Evolutionary conservation across 192 early-diverging fungal genomes (phyloP).

Genomic region (Lobosporangium transversale): DNA sequence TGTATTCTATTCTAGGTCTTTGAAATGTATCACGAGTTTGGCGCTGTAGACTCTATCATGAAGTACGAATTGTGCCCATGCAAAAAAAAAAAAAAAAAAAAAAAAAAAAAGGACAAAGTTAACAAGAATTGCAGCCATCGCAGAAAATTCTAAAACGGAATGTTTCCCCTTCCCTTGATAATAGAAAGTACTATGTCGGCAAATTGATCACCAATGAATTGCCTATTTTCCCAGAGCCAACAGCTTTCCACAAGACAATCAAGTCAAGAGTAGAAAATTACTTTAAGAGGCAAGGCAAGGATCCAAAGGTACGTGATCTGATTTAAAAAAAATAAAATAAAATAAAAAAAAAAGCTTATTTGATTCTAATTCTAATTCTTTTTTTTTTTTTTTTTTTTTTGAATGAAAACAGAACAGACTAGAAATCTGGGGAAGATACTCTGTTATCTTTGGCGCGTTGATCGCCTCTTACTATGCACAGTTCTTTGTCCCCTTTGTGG

Average conservation of each 20-base stretch:
- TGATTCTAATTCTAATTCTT: too few relatives aligned
- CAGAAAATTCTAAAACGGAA: too few relatives aligned
- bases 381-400: neutral
- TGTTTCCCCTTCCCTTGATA: too few relatives aligned
- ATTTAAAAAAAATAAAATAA: neutral
- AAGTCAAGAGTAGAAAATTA: slow-evolving; percentile 62
- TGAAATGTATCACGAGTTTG: slow-evolving; percentile 60
- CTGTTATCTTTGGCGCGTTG: slow-evolving; percentile 52
- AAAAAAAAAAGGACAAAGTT: too few relatives aligned
- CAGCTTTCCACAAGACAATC: slow-evolving; percentile 56
- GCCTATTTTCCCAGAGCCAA: slow-evolving; percentile 61
- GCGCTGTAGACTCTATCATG: slow-evolving; percentile 48
- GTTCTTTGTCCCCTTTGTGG: slow-evolving; percentile 57
- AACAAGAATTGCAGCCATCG: too few relatives aligned
- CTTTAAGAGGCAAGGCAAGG: slow-evolving; percentile 54
- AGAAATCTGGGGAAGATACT: slow-evolving; percentile 60
- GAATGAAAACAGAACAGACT: slow-evolving; percentile 45
- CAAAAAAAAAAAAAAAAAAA: too few relatives aligned
- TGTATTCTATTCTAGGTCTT: slow-evolving; percentile 39
- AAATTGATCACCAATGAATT: slow-evolving; percentile 55
- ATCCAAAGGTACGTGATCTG: slow-evolving; percentile 54
- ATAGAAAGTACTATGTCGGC: slow-evolving; percentile 60
- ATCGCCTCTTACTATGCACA: slow-evolving; percentile 57
- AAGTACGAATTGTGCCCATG: slow-evolving; percentile 27
- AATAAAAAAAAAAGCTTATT: too few relatives aligned